phyloP scores from a whole-genome alignment of 2,329 filamentous ascomycete species.

The Neofusicoccum sp. region DNA sequence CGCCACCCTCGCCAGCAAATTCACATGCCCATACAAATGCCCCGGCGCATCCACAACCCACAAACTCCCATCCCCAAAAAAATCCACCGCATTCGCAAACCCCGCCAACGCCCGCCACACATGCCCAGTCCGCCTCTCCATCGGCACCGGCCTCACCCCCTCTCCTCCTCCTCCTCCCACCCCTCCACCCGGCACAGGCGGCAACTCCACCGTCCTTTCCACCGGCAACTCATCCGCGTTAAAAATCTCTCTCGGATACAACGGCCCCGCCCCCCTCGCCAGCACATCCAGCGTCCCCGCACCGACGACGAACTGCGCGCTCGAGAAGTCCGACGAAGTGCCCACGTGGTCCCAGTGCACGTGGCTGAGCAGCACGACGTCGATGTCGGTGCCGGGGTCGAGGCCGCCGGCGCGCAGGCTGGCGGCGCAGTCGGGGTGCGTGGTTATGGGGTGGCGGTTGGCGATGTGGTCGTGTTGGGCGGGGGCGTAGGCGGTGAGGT shows the following conservation, averaged over 20 bases:
- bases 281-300: slow-evolving; percentile 34
- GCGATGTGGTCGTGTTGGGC: slow-evolving; percentile 50
- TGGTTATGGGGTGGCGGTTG: slow-evolving; percentile 47
- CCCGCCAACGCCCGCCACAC: slow-evolving; percentile 49
- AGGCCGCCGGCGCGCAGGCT: slow-evolving; percentile 42
- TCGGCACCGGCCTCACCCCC: neutral
- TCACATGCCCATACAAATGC: slow-evolving; percentile 56
- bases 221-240: slow-evolving; percentile 44
- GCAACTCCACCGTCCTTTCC: slow-evolving; percentile 47
- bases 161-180: neutral
- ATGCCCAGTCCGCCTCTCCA: neutral
- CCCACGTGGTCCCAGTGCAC: slow-evolving; percentile 48
- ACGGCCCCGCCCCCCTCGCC: slow-evolving; percentile 23
- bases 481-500: slow-evolving; percentile 47
- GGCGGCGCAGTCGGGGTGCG: slow-evolving; percentile 38
- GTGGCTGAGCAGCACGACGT: slow-evolving; percentile 44
- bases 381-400: slow-evolving; percentile 33
- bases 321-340: slow-evolving; percentile 40
- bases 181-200: slow-evolving; percentile 23
- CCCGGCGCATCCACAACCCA: slow-evolving; percentile 55
- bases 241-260: slow-evolving; percentile 41
- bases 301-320: slow-evolving; percentile 45
- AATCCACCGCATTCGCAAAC: slow-evolving; percentile 50
- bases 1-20: slow-evolving; percentile 48
- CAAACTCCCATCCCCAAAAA: slow-evolving; percentile 51